Evolutionary conservation across 768 basidiomycete genomes (phyloP), one percentile per base, ranked within the genome.

Genomic region (Auriscalpium vulgare): DNA sequence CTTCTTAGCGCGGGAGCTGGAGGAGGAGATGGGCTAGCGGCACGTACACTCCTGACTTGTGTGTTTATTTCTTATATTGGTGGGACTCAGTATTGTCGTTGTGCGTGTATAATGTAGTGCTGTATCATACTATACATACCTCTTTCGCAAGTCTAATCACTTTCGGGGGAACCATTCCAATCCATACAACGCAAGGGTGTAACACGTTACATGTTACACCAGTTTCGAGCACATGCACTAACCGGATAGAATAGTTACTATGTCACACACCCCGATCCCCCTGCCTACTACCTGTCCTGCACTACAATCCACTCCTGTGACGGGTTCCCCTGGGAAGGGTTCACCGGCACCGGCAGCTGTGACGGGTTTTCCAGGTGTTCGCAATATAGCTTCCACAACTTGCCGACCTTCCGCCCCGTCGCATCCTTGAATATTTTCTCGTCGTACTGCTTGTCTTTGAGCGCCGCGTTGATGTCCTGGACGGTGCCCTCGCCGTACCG

Each of bases 1-100:
- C 66, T 89, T 89, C 66, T 72, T 90, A n/a, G 83, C 87, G n/a
- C 77, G 84, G 40, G 89, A 87, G 65, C 73, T 91, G 61, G 86
- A 82, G 65, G 85, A 85, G 66, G 87, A 89, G 57, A 81, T 78
- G 81, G 84, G 87, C 80, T 90, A 83, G 69, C 62, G 29, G 44
- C 34, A 11, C 19, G 35, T 10, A 21, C 11, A 21, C 5, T 46
- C 19, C 19, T 11, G 36, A 8, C 34, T 46, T 9, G 35, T 60
- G 21, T 49, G 38, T n/a, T 29, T 54, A 54, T 45, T 60, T 36
- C 50, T 60, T 51, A 16, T 54, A 43, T 47, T 4, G 29, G 10
- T 50, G 14, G 13, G 19, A n/a, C 43, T 36, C 19, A 21, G 21
- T 34, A 45, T 40, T 17, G 13, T 51, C 37, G 45, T 21, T 23